Conservation (phyloP, 2,329 filamentous ascomycete genomes). For the Calonectria pteridis region DNA sequence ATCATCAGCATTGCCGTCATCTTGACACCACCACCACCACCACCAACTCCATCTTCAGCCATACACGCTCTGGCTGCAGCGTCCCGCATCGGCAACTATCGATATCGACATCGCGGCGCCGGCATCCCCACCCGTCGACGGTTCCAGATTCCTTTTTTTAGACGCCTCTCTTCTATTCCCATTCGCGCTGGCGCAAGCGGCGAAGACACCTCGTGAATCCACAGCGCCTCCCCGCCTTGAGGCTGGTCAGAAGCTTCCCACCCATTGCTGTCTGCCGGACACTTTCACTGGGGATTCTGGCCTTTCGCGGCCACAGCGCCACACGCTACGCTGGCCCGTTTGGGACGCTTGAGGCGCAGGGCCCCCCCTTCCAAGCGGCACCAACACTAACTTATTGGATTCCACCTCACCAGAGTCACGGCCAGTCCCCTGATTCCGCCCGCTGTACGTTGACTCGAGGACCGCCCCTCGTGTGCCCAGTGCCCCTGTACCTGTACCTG, state of each 20-base stretch:
- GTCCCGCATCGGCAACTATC: slow-evolving; percentile 8
- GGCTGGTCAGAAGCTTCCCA: slow-evolving; percentile 9
- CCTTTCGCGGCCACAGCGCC: slow-evolving; percentile 12
- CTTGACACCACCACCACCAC: not conserved
- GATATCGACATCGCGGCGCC: slow-evolving; percentile 6
- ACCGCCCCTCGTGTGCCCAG: not conserved
- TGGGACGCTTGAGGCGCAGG: slow-evolving; percentile 20
- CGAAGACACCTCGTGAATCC: not conserved
- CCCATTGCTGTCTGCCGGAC: not conserved
- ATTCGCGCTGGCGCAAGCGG: not conserved
- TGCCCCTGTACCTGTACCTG: slow-evolving; percentile 15
- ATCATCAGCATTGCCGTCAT: slow-evolving; percentile 7
- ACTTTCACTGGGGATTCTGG: not conserved
- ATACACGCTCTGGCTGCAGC: slow-evolving; percentile 9
- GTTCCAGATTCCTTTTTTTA: slow-evolving; percentile 15
- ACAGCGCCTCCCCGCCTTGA: slow-evolving; percentile 1
- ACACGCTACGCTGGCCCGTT: slow-evolving; percentile 21
- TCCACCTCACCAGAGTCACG: slow-evolving; percentile 6
- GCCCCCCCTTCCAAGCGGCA: not conserved
- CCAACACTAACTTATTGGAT: slow-evolving; percentile 5
- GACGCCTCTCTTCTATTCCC: not conserved
- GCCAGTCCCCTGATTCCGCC: slow-evolving; percentile 17
- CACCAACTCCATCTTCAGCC: not conserved
- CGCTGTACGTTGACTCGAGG: slow-evolving; percentile 5
- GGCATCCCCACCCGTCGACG: slow-evolving; percentile 13